Conservation (phyloP, 2,329 filamentous ascomycete species). For the Botrytis galanthina region DNA sequence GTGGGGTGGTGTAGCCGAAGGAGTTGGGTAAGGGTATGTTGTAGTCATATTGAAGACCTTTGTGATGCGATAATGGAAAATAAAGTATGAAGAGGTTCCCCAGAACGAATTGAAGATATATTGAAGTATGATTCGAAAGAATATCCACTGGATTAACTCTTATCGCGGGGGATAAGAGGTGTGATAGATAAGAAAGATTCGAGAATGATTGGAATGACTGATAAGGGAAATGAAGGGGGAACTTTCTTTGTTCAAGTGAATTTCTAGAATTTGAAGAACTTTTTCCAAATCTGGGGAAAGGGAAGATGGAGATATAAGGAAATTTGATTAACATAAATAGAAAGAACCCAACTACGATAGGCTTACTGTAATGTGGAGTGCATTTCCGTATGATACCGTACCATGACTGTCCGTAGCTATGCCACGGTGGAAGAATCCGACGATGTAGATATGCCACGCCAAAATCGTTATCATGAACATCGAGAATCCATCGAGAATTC, state of each 20-base stretch:
- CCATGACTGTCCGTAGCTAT: not conserved
- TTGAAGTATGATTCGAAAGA: not conserved
- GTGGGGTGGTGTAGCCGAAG: slow-evolving; percentile 35
- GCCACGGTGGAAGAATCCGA: not conserved
- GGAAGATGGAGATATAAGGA: not conserved
- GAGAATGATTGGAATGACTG: slow-evolving; percentile 3
- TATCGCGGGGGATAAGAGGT: slow-evolving; percentile 15
- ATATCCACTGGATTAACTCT: slow-evolving; percentile 2
- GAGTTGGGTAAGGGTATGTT: slow-evolving; percentile 34
- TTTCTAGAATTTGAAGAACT: not conserved
- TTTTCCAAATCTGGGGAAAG: slow-evolving; percentile 4
- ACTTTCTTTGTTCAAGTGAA: slow-evolving; percentile 9
- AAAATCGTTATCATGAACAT: slow-evolving; percentile 1
- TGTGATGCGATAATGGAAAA: not conserved
- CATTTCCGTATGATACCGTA: not conserved
- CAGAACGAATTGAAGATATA: slow-evolving; percentile 4
- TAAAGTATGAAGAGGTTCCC: not conserved
- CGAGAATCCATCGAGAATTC: not conserved
- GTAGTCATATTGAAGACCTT: slow-evolving; percentile 27
- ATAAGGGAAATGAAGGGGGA: slow-evolving; percentile 18
- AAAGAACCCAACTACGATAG: slow-evolving; percentile 10
- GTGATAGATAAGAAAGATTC: slow-evolving; percentile 9
- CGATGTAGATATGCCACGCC: not conserved
- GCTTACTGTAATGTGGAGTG: slow-evolving; percentile 18
- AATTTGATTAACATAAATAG: not conserved